Evolutionary conservation across 768 basidiomycete genomes (phyloP).

Genomic region (Lactarius sanguifluus): DNA sequence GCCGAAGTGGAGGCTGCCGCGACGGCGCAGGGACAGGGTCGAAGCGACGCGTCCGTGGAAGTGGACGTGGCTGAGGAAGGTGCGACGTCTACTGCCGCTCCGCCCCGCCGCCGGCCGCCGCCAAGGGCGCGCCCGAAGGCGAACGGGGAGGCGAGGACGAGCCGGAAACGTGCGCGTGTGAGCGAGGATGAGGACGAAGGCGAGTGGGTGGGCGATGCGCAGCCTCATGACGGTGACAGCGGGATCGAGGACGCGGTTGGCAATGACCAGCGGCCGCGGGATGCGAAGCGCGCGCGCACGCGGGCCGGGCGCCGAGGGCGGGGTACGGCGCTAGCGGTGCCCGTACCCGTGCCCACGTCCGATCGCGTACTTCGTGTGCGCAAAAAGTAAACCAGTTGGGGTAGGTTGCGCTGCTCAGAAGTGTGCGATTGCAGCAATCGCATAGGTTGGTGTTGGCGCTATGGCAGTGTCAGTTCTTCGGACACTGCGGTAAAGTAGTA

Average conservation of each 20-base stretch:
- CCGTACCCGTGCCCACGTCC: conserved; percentile 16
- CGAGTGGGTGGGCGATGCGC: neutral
- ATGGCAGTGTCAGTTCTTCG: neutral
- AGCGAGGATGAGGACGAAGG: neutral
- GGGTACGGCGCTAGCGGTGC: neutral
- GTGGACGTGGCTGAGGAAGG: conserved; percentile 5
- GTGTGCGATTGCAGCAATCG: conserved; percentile 2
- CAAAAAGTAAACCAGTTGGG: conserved; percentile 14
- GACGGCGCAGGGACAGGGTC: conserved; percentile 20
- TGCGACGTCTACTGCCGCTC: neutral
- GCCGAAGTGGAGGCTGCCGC: conserved; percentile 24
- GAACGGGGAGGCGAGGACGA: neutral
- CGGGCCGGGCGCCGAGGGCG: conserved; percentile 37
- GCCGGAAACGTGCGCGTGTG: conserved; percentile 1
- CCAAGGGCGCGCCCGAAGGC: neutral
- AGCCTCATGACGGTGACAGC: no score
- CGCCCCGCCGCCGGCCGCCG: neutral
- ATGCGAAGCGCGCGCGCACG: conserved; percentile 26
- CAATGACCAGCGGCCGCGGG: neutral
- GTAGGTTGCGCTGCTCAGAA: neutral
- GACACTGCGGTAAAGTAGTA: no score
- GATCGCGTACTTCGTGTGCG: conserved; percentile 28
- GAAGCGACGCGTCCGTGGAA: conserved; percentile 11
- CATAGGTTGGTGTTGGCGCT: neutral
- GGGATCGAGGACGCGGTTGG: neutral